Evolutionary conservation across 176 grass and related monocot genomes (phyloP).

Genomic region (Musa schizocarpa): DNA sequence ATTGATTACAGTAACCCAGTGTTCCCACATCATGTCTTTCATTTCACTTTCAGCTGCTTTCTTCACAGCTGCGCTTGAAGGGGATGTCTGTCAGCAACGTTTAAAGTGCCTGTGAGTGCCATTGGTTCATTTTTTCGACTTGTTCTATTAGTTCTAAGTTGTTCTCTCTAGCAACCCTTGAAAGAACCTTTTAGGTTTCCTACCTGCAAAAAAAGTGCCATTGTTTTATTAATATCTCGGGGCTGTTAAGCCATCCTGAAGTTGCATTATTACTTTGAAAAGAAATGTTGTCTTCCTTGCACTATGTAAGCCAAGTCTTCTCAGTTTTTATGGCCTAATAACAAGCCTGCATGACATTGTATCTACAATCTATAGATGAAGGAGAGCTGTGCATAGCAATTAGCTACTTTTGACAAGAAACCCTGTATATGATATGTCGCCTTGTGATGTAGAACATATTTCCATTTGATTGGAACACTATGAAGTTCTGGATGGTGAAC

Average conservation of each 20-base stretch:
- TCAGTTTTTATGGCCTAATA: too few species aligned
- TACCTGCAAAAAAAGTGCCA: not conserved
- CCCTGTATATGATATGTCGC: too few species aligned
- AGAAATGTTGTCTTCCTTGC: too few species aligned
- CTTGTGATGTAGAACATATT: too few species aligned
- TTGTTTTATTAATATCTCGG: not conserved
- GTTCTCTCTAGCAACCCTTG: not conserved
- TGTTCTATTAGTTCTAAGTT: not conserved
- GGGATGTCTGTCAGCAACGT: not conserved
- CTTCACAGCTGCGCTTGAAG: not conserved
- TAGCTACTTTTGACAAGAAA: too few species aligned
- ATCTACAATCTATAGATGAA: too few species aligned
- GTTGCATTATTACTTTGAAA: not conserved
- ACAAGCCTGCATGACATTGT: too few species aligned
- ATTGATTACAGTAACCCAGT: slow-evolving; percentile 44
- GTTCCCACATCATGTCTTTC: slow-evolving; percentile 19
- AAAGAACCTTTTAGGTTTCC: not conserved
- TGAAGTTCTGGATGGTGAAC: too few species aligned
- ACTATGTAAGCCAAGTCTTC: too few species aligned
- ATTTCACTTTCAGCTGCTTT: slow-evolving; percentile 1
- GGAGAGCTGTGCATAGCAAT: too few species aligned
- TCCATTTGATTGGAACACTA: too few species aligned
- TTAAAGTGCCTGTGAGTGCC: not conserved
- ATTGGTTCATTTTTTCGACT: not conserved
- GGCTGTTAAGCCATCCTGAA: not conserved